These are phyloP conservation scores for Vicia villosa DNA, from an alignment of 306 rosid genomes.

Conservation along the genomic window DNA sequence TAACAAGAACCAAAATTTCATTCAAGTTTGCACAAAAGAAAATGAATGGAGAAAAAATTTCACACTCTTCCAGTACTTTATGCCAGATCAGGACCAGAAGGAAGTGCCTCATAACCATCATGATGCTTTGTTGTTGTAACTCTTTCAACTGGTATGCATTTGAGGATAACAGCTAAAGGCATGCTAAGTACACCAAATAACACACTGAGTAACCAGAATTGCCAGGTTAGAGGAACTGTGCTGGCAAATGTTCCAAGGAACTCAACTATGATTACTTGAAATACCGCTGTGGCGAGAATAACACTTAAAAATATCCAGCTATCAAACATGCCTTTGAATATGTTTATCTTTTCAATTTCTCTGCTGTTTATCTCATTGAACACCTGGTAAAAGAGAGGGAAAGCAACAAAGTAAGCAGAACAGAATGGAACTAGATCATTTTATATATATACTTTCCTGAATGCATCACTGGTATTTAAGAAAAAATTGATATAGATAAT, in stretches of 20 bases:
- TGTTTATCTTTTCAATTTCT: conserved; percentile 81
- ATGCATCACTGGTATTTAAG: not conserved
- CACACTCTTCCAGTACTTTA: conserved; percentile 26
- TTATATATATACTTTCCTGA: not conserved
- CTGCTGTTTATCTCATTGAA: conserved; percentile 91
- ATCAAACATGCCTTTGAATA: conserved; percentile 73
- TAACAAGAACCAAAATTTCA: conserved; percentile 28
- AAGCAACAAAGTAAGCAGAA: conserved; percentile 10
- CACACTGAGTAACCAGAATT: conserved; percentile 71
- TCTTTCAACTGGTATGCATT: conserved; percentile 74
- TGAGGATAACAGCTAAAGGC: conserved; percentile 64
- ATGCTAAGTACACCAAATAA: conserved; percentile 74
- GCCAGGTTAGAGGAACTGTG: conserved; percentile 88
- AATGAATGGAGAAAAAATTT: not conserved
- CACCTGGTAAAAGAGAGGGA: conserved; percentile 49
- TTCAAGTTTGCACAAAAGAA: not conserved
- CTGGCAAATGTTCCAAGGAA: conserved; percentile 77
- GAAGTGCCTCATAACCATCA: conserved; percentile 74
- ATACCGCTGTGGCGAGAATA: conserved; percentile 59
- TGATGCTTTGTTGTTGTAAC: conserved; percentile 44
- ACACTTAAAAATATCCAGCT: conserved; percentile 74
- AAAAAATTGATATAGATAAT: not conserved
- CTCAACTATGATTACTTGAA: conserved; percentile 76
- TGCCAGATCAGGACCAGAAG: conserved; percentile 60
- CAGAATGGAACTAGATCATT: not conserved